Conservation (phyloP, 2,329 filamentous ascomycete genomes). For the Ceratocystis colombiana region DNA sequence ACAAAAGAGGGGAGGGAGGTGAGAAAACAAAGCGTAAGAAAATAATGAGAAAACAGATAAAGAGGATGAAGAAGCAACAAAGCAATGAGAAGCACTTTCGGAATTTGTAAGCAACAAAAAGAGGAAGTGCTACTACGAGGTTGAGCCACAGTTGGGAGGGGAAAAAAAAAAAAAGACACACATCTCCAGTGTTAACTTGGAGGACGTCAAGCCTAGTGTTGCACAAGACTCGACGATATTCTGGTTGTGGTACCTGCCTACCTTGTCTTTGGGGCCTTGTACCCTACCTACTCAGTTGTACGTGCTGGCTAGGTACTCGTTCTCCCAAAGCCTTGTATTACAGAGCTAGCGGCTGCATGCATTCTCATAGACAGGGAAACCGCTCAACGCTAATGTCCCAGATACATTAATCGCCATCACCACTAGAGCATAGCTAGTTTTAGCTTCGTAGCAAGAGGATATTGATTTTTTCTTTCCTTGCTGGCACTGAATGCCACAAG, state of each 20-base stretch:
- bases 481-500: background rate
- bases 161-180: too few relatives aligned
- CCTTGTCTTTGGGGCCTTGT: background rate
- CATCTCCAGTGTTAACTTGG: background rate
- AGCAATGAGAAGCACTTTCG: background rate
- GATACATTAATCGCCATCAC: background rate
- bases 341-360: background rate
- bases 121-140: background rate
- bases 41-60: background rate
- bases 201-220: background rate
- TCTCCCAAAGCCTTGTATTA: background rate
- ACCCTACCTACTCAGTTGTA: background rate
- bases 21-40: conserved; percentile 1
- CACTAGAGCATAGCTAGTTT: too few relatives aligned
- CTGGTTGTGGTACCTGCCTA: background rate
- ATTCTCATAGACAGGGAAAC: background rate
- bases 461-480: background rate
- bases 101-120: background rate
- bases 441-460: background rate
- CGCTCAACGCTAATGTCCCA: background rate
- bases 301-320: background rate
- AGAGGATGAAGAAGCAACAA: background rate
- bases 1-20: background rate
- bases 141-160: too few relatives aligned
- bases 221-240: background rate